Conservation (phyloP, 164 flowering plant species). For the Brasenia schreberi region DNA sequence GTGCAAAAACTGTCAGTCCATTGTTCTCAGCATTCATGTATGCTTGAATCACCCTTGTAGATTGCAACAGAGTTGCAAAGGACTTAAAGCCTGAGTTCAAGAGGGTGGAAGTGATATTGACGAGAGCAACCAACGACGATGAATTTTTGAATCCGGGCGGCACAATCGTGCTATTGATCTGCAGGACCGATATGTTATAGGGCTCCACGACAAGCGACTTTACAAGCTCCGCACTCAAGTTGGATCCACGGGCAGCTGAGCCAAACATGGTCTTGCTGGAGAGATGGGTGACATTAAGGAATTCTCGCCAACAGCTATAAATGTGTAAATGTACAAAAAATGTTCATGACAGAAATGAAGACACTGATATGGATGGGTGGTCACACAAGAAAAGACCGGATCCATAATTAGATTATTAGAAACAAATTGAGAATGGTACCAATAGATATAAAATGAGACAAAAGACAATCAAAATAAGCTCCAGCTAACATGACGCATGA, state of each 20-base stretch:
- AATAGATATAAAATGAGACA: too few species aligned
- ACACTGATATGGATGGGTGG: too few species aligned
- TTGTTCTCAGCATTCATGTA: neutral
- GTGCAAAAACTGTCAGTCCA: neutral
- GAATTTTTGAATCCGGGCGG: constrained; percentile 24
- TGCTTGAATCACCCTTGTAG: neutral
- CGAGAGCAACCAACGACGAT: neutral
- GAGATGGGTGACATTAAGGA: constrained; percentile 26
- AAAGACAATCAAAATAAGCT: too few species aligned
- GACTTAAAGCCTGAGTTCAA: neutral
- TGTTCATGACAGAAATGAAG: too few species aligned
- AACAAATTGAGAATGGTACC: too few species aligned
- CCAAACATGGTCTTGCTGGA: constrained; percentile 29
- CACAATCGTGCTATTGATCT: constrained; percentile 26
- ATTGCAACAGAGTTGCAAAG: neutral
- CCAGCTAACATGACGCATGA: too few species aligned
- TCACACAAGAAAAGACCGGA: too few species aligned
- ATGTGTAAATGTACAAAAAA: too few species aligned
- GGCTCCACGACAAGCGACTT: constrained; percentile 32
- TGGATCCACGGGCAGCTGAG: constrained; percentile 36
- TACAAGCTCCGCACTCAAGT: constrained; percentile 21
- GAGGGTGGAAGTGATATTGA: neutral
- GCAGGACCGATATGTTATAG: constrained; percentile 45
- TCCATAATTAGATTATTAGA: too few species aligned
- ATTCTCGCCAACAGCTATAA: too few species aligned